A percentile compares a stretch with the other conserved stretches of the same genome.
Evolutionary conservation across 192 early-diverging fungal genomes (phyloP).

Genomic region (Oehlia diaphana): DNA sequence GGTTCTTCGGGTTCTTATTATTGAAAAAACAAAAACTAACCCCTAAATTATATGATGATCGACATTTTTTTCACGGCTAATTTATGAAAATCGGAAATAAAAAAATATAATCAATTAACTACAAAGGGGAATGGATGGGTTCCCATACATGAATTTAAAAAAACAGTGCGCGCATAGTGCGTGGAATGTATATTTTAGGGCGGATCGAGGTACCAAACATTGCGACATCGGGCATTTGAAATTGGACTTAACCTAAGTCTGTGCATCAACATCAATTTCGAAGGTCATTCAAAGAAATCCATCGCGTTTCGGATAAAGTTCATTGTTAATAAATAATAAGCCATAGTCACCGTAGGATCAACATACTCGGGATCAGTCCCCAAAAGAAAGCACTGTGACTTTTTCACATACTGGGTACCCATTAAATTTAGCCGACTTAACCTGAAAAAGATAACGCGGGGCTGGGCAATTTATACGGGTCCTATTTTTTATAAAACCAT

Average conservation of each 20-base stretch:
- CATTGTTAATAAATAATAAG: neutral
- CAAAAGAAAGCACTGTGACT: neutral
- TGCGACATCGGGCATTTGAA: neutral
- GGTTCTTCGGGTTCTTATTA: too few relatives aligned
- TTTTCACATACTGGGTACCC: neutral
- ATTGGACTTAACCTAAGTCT: neutral
- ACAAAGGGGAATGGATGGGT: too few relatives aligned
- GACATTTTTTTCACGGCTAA: too few relatives aligned
- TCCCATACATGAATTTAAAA: too few relatives aligned
- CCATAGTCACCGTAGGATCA: neutral
- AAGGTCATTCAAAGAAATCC: neutral
- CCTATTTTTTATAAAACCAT: neutral
- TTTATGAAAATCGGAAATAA: too few relatives aligned
- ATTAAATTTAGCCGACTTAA: neutral
- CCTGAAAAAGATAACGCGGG: neutral
- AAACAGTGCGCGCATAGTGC: too few relatives aligned
- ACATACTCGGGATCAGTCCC: neutral
- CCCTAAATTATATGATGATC: too few relatives aligned
- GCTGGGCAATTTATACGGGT: neutral
- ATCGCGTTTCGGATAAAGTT: neutral
- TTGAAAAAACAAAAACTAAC: too few relatives aligned
- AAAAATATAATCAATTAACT: too few relatives aligned
- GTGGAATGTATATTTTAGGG: too few relatives aligned
- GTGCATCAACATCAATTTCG: neutral
- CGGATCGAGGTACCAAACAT: neutral